Base-by-base conservation (phyloP, 345 rosid species). In the Draba incana region DNA sequence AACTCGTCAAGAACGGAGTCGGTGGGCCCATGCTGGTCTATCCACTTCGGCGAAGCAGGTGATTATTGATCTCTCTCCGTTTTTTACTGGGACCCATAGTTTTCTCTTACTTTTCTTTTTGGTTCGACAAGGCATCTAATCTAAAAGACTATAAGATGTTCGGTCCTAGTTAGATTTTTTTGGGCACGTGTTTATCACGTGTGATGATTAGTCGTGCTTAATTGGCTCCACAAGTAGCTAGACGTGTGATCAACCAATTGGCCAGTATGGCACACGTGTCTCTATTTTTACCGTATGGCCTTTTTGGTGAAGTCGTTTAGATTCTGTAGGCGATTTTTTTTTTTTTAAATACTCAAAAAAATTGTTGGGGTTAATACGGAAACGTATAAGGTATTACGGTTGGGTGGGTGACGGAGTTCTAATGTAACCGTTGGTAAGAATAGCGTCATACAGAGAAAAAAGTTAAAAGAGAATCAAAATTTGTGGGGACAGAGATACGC, bases 11-110 rank as follows among this genome's bases (percentile, higher is more conserved):
- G 70, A 75, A 81, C 12, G 99, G 99, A 11, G 79, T 93, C 14
- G 90, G 86, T 23, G 99, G 99, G 50, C 99, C 97, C 63, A 85
- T 93, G 87, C 78, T 93, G 5, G 81, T 93, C 46, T 93, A 93
- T 79, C 99, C 99, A 45, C 80, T 88, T 10, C 53, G 82, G 77
- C 89, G 92, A 69, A 83, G 81, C 96, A 93, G 83, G 99, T 93
- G 74, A 83, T 81, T 70, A 52, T 14, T 8, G 0, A 10, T 28
- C 37, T 52, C n/a, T 31, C 55, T 43, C 11, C 5, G 1, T n/a
- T 9, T 13, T 23, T 14, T 4, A 20, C 43, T 16, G 8, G 75
- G 57, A 44, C 56, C 64, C 54, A 11, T 46, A 20, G 20, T 20
- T 20, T 20, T 20, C 20, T 20, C 20, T 20, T 20, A 20, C 3